Base-by-base conservation (phyloP, 768 basidiomycete species). In the Sporobolomyces pararoseus region DNA sequence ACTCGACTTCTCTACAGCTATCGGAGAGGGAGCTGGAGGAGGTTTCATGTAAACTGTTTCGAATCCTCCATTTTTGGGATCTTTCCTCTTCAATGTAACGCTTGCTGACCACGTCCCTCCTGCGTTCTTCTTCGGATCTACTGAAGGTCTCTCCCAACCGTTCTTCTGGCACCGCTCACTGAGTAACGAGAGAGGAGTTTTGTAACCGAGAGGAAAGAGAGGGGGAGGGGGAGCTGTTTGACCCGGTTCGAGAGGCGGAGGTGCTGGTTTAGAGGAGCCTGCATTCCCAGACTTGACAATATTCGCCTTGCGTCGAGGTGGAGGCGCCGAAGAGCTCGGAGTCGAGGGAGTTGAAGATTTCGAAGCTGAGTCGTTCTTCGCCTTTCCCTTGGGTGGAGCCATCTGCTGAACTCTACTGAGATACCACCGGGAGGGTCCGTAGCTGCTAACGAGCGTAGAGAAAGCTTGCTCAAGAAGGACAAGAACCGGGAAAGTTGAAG, bases 121-220 rank as follows among this genome's bases (percentile, higher is more conserved):
- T 32, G 21, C 44, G 52, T 42, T 32, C 53, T 57, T 62, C 77
- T 91, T 90, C 32, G 89, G 85, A 63, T 91, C 87, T n/a, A 95
- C 84, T 12, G 80, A 75, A 1, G 93, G 88, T 70, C 88, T 87
- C 66, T 92, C 90, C 91, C 91, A 95, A 3, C 89, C 91, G 59
- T 85, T 83, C 79, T 94, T 93, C 77, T 91, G 90, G 77, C 91
- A 94, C 85, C 89, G 87, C 82, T 96, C 93, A 60, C 89, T 83
- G 16, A 96, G 83, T 37, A 94, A 78, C 74, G 84, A 87, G 50
- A 91, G 77, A 3, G 93, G 93, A 65, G 85, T 89, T 80, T 96
- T 95, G 71, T 84, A 93, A 25, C 91, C 91, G 59, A 63, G 25
- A 52, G 66, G 71, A 23, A 73, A 73, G 39, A 73, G 65, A 0